phyloP scores from a whole-genome alignment of 2,329 filamentous ascomycete species.

The Orbilia brochopaga region DNA sequence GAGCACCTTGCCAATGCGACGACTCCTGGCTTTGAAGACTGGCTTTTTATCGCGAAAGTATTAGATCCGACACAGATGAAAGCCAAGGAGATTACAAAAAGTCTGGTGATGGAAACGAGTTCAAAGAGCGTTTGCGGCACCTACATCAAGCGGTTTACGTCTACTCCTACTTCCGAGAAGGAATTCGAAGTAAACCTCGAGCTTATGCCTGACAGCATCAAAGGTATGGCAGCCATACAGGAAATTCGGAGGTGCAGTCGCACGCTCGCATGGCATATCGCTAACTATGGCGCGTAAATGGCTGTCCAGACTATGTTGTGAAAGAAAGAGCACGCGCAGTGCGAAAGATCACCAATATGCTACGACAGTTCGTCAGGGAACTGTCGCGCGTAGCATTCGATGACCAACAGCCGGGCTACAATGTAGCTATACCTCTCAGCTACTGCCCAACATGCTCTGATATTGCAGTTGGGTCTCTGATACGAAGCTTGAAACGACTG shows the following conservation, averaged over 20 bases:
- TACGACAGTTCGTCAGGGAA: conserved; percentile 18
- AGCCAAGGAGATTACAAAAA: conserved; percentile 1
- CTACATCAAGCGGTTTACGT: conserved; percentile 2
- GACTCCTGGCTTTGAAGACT: conserved; percentile 5
- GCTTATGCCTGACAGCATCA: conserved; percentile 10
- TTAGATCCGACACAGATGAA: conserved; percentile 14
- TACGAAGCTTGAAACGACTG: conserved; percentile 11
- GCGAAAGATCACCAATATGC: not conserved
- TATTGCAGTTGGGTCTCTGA: conserved; percentile 14
- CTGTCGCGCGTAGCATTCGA: not conserved
- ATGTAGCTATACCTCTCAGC: not conserved
- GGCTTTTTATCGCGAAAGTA: conserved; percentile 3
- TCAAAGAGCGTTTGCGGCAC: conserved; percentile 19
- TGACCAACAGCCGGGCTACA: not conserved
- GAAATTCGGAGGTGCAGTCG: too few species aligned
- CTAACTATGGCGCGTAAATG: not conserved
- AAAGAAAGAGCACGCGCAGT: conserved; percentile 13
- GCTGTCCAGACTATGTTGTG: conserved; percentile 11
- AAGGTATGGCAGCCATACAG: conserved; percentile 4
- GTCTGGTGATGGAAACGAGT: conserved; percentile 7
- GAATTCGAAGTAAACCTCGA: not conserved
- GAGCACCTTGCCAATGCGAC: not conserved
- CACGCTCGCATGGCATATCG: not conserved
- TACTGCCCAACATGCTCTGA: conserved; percentile 17
- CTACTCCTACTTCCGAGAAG: conserved; percentile 1